Conservation (phyloP, 2,329 filamentous ascomycete species). For the Paraphaeosphaeria sporulosa region DNA sequence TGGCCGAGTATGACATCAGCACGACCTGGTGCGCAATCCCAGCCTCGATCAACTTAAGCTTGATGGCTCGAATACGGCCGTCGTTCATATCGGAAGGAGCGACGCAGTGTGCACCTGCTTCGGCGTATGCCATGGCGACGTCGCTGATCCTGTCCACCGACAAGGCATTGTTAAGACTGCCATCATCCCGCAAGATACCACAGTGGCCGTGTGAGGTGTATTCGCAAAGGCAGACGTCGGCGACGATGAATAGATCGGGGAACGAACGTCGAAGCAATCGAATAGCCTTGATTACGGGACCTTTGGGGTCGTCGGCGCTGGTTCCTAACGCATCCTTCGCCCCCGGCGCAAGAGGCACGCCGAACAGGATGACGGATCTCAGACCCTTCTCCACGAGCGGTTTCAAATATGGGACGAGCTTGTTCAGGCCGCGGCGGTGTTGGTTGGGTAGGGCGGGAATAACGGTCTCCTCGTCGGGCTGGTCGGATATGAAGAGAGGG, state of each 20-base stretch:
- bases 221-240: slow-evolving; percentile 96
- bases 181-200: slow-evolving; percentile 92
- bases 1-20: slow-evolving; percentile 97
- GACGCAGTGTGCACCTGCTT: slow-evolving; percentile 93
- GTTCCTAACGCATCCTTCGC: slow-evolving; percentile 93
- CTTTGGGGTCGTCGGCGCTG: slow-evolving; percentile 88
- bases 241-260: slow-evolving; percentile 87
- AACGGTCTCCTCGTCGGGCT: slow-evolving; percentile 87
- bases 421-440: slow-evolving; percentile 86
- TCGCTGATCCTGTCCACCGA: slow-evolving; percentile 95
- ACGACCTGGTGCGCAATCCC: slow-evolving; percentile 90
- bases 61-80: slow-evolving; percentile 94
- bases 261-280: slow-evolving; percentile 83
- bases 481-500: slow-evolving; percentile 94
- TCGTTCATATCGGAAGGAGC: slow-evolving; percentile 99
- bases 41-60: slow-evolving; percentile 94
- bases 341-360: slow-evolving; percentile 81
- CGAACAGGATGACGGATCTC: slow-evolving; percentile 92
- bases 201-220: slow-evolving; percentile 99
- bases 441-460: slow-evolving; percentile 94
- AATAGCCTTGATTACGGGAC: slow-evolving; percentile 89
- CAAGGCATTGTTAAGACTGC: slow-evolving; percentile 88
- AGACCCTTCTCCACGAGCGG: slow-evolving; percentile 90
- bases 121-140: slow-evolving; percentile 97
- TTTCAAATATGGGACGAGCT: slow-evolving; percentile 81